phyloP scores from a whole-genome alignment of 163 green algal genomes.

The Scenedesmus sp. region DNA sequence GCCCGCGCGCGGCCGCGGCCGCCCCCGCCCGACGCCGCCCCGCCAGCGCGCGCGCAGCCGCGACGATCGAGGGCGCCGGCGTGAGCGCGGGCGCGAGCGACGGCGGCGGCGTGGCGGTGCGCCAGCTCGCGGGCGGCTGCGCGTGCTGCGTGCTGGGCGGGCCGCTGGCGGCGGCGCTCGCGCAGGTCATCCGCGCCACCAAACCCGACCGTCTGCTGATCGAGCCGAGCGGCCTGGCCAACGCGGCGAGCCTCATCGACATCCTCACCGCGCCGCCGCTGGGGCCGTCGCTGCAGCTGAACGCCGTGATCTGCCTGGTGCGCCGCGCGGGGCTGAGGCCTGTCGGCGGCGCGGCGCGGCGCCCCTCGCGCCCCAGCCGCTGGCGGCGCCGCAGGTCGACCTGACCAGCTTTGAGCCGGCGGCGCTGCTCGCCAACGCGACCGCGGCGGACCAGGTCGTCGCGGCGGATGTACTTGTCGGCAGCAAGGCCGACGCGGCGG shows the following conservation, averaged over 20 bases:
- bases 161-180: constrained; percentile 62
- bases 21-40: too few species aligned
- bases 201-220: constrained; percentile 76
- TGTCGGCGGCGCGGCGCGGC: background rate
- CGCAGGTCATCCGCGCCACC: constrained; percentile 66
- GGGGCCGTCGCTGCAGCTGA: background rate
- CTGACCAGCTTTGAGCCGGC: constrained; percentile 19
- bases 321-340: background rate
- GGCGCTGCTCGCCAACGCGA: background rate
- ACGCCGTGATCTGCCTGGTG: constrained; percentile 68
- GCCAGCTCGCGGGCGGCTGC: constrained; percentile 74
- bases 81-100: constrained; percentile 3
- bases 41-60: too few species aligned
- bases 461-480: constrained; percentile 65
- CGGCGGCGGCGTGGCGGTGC: constrained; percentile 44
- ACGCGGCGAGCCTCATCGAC: constrained; percentile 51
- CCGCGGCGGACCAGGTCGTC: constrained; percentile 53
- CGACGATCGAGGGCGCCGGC: background rate
- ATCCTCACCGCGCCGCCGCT: constrained; percentile 8
- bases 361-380: background rate
- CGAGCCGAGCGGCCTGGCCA: constrained; percentile 68
- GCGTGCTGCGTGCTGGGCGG: constrained; percentile 75
- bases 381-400: constrained; percentile 12
- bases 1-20: constrained; percentile 9
- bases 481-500: constrained; percentile 56